Percentiles rank a stretch among this genome's conserved stretches.
These are phyloP conservation scores for Stygiomarasmius scandens DNA, from an alignment of 1,284 basidiomycete genomes.

Conservation along the genomic window DNA sequence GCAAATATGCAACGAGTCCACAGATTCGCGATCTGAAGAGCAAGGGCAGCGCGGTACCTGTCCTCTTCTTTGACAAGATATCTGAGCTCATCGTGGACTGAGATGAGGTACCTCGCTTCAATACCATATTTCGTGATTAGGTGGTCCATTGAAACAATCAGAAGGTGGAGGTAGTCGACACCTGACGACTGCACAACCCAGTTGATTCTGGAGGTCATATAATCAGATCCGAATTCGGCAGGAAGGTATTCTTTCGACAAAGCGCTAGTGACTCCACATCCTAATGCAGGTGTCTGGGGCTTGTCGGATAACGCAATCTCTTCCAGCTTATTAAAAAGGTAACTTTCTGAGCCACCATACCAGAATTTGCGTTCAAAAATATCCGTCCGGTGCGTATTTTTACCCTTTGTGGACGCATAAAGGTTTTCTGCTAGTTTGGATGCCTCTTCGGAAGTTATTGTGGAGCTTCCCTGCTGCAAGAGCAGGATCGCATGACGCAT, in stretches of 20 bases:
- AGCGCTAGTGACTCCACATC: constrained; percentile 92
- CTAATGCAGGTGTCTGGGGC: constrained; percentile 91
- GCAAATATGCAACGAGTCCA: constrained; percentile 96
- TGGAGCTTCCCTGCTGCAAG: constrained; percentile 84
- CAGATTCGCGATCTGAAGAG: constrained; percentile 93
- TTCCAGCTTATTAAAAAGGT: constrained; percentile 99
- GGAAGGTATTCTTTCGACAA: constrained; percentile 89
- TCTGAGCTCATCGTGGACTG: constrained; percentile 96
- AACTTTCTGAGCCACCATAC: constrained; percentile 97
- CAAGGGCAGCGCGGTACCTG: constrained; percentile 86
- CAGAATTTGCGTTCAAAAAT: constrained; percentile 86
- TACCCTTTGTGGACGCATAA: constrained; percentile 94
- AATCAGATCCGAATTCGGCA: constrained; percentile 78
- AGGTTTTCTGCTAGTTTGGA: constrained; percentile 83
- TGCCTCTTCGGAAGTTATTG: constrained; percentile 80
- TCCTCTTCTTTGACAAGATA: constrained; percentile 92
- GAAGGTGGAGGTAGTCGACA: constrained; percentile 96
- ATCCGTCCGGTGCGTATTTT: constrained; percentile 73
- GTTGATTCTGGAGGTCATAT: constrained; percentile 96
- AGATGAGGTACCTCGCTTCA: constrained; percentile 91
- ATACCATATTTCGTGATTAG: constrained; percentile 84
- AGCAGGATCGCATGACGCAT: constrained; percentile 93
- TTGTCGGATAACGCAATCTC: constrained; percentile 88
- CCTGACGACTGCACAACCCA: constrained; percentile 99
- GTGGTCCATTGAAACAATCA: constrained; percentile 95